phyloP scores from a whole-genome alignment of 2,329 filamentous ascomycete species.

The Alternaria triticina region DNA sequence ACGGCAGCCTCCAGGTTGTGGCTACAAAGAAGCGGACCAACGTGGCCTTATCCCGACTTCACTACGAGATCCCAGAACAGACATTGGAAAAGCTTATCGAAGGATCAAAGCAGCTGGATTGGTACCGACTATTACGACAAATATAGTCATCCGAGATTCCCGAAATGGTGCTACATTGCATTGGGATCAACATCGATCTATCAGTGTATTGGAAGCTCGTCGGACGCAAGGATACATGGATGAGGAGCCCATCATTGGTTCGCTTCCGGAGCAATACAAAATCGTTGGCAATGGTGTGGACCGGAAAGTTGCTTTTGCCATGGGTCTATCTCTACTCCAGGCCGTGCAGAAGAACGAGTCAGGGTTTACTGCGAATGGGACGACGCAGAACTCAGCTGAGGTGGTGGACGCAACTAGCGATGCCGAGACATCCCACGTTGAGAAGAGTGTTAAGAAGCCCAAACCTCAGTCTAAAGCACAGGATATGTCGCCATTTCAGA shows the following conservation, averaged over 20 bases:
- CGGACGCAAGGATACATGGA: constrained; percentile 75
- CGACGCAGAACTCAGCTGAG: neutral
- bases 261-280: constrained; percentile 62
- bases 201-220: constrained; percentile 71
- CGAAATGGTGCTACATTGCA: constrained; percentile 66
- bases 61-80: constrained; percentile 25
- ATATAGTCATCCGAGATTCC: constrained; percentile 58
- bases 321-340: constrained; percentile 64
- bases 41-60: constrained; percentile 39
- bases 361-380: neutral
- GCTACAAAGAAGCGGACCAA: constrained; percentile 44
- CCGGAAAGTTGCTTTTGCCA: constrained; percentile 68
- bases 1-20: constrained; percentile 52
- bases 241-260: constrained; percentile 71
- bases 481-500: neutral
- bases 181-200: constrained; percentile 67
- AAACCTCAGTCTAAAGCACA: too few relatives aligned
- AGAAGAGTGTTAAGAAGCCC: neutral
- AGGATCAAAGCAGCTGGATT: constrained; percentile 61
- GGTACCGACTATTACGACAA: constrained; percentile 69
- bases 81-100: constrained; percentile 51
- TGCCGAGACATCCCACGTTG: rapidly evolving
- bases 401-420: neutral
- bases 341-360: constrained; percentile 10
- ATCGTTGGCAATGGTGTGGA: constrained; percentile 81